Evolutionary conservation across 139 green algal species (phyloP), one percentile per base, ranked within the genome.

Genomic region (Tetratostichococcus sp.): DNA sequence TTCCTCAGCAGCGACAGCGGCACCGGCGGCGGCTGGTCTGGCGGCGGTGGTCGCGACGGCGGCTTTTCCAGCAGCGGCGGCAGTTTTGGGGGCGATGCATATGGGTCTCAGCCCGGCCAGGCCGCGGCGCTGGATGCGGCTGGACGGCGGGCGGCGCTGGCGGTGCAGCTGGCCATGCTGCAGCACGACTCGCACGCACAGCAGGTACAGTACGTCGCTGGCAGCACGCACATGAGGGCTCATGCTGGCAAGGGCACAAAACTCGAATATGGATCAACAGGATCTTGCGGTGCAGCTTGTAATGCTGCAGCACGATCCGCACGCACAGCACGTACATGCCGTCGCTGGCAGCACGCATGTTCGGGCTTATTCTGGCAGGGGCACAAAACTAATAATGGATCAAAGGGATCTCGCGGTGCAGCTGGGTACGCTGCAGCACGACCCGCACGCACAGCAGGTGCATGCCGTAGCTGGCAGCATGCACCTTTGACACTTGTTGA

Each of bases 41-140:
- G 43, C 65, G 11, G 32, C 8, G 43, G 11, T 31, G 30, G 59
- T n/a, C n/a, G 22, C 26, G 67, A 30, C 68, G 35, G 72, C 43
- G 34, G 50, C 50, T n/a, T n/a, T n/a, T n/a, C n/a, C n/a, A 25
- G 5, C 26, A 58, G 35, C 67, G 43, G 72, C 42, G 34, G 65
- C 21, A 22, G 32, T 6, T 39, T 30, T 35, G 31, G 43, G 35
- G 11, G 32, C 8, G 43, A 2, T 31, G 30, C n/a, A n/a, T n/a
- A n/a, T n/a, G n/a, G n/a, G n/a, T n/a, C n/a, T n/a, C n/a, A n/a
- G n/a, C n/a, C n/a, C n/a, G n/a, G 59, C 59, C 2, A 68, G 30
- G 25, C 57, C 21, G 42, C 59, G 33, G 35, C 65, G 43, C 43
- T 81, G 5, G 77, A 81, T 71, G 43, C 43, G 30, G 71, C 77